phyloP scores from a whole-genome alignment of 805 yeast genomes.

The Metschnikowia drakensbergensis region DNA sequence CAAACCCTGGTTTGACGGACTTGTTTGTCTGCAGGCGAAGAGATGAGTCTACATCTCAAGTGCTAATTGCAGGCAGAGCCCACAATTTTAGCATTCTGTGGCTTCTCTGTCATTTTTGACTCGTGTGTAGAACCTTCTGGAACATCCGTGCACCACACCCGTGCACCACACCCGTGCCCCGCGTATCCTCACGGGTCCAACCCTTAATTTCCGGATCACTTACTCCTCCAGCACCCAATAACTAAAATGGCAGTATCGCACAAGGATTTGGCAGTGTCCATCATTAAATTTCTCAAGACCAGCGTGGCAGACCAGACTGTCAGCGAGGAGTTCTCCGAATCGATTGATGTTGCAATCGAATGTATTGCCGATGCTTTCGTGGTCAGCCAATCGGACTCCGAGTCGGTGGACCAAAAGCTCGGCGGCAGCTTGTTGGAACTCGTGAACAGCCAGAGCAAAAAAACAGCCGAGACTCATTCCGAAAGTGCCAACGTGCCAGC shows the following conservation, averaged over 20 bases:
- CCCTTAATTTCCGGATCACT: not conserved
- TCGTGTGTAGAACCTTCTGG: slow-evolving; percentile 13
- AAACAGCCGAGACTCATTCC: slow-evolving; percentile 12
- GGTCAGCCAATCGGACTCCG: slow-evolving; percentile 47
- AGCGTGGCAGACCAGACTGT: slow-evolving; percentile 60
- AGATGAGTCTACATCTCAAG: no score
- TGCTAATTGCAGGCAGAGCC: no score
- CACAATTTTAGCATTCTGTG: no score
- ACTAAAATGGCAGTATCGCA: slow-evolving; percentile 43
- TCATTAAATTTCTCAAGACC: slow-evolving; percentile 65
- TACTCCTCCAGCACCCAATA: not conserved
- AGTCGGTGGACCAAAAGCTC: slow-evolving; percentile 34
- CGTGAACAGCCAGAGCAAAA: slow-evolving; percentile 23
- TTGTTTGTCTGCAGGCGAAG: no score
- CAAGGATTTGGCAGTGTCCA: slow-evolving; percentile 66
- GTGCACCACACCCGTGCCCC: not conserved
- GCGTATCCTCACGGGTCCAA: no score
- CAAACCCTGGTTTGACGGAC: no score
- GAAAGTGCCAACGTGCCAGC: slow-evolving; percentile 38
- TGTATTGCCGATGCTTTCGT: slow-evolving; percentile 86
- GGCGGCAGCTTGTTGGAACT: slow-evolving; percentile 48
- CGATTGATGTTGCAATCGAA: slow-evolving; percentile 90
- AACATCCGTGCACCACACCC: slow-evolving; percentile 19
- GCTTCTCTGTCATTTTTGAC: not conserved
- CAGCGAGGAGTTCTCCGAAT: slow-evolving; percentile 76